A percentile compares a stretch with the other conserved stretches of the same genome.
Evolutionary conservation across 306 rosid genomes (phyloP).

Genomic region (Dryas octopetala): DNA sequence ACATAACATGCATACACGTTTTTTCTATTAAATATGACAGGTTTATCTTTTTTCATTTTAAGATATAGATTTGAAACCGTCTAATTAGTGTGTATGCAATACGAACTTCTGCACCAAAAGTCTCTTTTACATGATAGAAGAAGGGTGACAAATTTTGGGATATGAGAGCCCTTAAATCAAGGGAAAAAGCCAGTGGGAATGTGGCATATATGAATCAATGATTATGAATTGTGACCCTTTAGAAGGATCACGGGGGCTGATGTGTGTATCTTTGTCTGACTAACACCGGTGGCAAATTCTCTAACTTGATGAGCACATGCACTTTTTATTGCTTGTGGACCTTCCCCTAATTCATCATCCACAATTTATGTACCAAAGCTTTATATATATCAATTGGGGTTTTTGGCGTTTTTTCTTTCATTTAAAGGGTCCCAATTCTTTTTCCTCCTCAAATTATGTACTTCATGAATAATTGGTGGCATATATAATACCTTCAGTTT

Average conservation of each 20-base stretch:
- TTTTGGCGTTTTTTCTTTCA: slow-evolving; percentile 4
- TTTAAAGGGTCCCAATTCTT: not conserved
- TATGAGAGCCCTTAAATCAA: not conserved
- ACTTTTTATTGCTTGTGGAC: slow-evolving; percentile 9
- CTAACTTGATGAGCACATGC: slow-evolving; percentile 22
- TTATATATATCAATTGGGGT: not conserved
- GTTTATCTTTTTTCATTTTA: no score
- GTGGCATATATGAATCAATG: slow-evolving; percentile 11
- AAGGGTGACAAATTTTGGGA: not conserved
- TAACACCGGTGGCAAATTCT: not conserved
- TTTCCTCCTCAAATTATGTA: not conserved
- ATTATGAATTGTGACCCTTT: slow-evolving; percentile 4
- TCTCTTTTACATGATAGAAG: not conserved
- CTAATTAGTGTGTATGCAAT: no score
- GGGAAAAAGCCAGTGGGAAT: slow-evolving; percentile 1
- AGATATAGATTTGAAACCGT: no score
- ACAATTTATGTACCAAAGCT: slow-evolving; percentile 12
- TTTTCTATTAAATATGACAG: no score
- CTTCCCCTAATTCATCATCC: not conserved
- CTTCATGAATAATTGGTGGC: not conserved
- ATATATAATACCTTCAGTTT: no score
- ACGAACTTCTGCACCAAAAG: no score
- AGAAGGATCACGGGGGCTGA: slow-evolving; percentile 19
- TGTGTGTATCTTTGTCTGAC: slow-evolving; percentile 11
- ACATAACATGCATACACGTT: no score